Evolutionary conservation across 2,329 filamentous ascomycete genomes (phyloP).

Genomic region (Penicillium sp.): DNA sequence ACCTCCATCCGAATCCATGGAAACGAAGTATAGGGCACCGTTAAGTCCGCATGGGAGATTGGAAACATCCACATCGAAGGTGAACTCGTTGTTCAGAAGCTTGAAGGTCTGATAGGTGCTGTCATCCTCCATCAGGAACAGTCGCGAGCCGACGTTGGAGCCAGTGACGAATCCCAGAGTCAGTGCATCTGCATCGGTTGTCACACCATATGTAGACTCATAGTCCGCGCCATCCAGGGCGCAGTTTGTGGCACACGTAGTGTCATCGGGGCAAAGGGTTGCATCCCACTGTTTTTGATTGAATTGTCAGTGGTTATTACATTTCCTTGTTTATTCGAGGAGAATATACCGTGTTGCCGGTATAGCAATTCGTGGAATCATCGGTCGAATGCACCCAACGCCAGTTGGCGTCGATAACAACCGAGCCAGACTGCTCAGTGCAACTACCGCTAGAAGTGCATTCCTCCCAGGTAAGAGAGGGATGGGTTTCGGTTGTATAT

Average conservation of each 20-base stretch:
- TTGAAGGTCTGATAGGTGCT: slow-evolving; percentile 66
- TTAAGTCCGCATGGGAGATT: slow-evolving; percentile 69
- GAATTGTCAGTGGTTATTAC: neutral
- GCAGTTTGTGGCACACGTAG: slow-evolving; percentile 56
- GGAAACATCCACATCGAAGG: slow-evolving; percentile 71
- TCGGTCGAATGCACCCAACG: slow-evolving; percentile 55
- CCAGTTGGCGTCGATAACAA: slow-evolving; percentile 61
- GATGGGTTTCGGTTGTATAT: slow-evolving; percentile 43
- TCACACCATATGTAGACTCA: slow-evolving; percentile 52
- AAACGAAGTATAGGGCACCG: slow-evolving; percentile 66
- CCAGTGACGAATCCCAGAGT: slow-evolving; percentile 51
- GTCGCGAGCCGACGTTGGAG: slow-evolving; percentile 51
- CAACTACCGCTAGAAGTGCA: slow-evolving; percentile 56
- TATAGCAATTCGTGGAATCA: slow-evolving; percentile 59
- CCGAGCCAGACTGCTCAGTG: slow-evolving; percentile 51
- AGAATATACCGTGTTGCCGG: slow-evolving; percentile 44
- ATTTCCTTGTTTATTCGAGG: neutral
- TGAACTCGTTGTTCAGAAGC: slow-evolving; percentile 67
- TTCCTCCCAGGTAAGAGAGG: slow-evolving; percentile 53
- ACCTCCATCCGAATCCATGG: slow-evolving; percentile 64
- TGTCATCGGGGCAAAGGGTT: slow-evolving; percentile 50
- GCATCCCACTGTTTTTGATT: slow-evolving; percentile 40
- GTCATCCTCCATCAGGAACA: slow-evolving; percentile 65
- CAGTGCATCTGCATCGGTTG: slow-evolving; percentile 50
- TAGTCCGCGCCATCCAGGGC: slow-evolving; percentile 60